These are phyloP conservation scores for Schwanniomyces occidentalis DNA, from an alignment of 805 yeast species.

Conservation along the genomic window DNA sequence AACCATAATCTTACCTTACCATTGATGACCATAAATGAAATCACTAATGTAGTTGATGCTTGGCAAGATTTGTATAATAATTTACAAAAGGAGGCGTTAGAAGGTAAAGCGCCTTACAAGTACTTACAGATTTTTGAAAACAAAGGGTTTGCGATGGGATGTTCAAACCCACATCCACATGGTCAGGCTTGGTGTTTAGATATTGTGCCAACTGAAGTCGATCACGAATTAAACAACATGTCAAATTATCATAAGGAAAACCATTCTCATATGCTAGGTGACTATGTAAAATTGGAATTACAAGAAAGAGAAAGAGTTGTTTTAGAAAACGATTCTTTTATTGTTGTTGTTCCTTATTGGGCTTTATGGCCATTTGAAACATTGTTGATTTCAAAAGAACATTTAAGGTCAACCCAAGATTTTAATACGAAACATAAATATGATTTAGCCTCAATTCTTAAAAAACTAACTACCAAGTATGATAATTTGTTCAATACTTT, in stretches of 20 bases:
- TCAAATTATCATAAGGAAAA: conserved; percentile 42
- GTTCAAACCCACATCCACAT: conserved; percentile 81
- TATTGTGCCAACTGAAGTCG: conserved; percentile 65
- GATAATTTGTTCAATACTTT: conserved; percentile 69
- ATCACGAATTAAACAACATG: conserved; percentile 54
- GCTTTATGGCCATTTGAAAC: conserved; percentile 84
- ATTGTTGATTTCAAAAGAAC: conserved; percentile 56
- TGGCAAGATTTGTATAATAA: conserved; percentile 58
- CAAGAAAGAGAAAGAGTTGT: conserved; percentile 53
- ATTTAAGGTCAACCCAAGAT: conserved; percentile 49
- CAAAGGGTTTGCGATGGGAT: conserved; percentile 80
- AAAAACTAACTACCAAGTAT: conserved; percentile 58
- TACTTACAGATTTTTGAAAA: conserved; percentile 76
- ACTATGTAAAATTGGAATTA: conserved; percentile 59
- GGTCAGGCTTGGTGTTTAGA: conserved; percentile 81
- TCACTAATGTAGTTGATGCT: conserved; percentile 52
- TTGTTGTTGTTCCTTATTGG: conserved; percentile 78
- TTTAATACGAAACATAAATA: conserved; percentile 46
- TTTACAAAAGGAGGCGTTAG: conserved; percentile 36
- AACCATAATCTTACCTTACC: conserved; percentile 68
- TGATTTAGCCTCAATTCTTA: conserved; percentile 58
- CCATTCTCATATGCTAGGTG: conserved; percentile 55
- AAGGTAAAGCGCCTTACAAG: conserved; percentile 46
- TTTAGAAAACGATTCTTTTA: conserved; percentile 58
- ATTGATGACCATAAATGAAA: conserved; percentile 48